Evolutionary conservation across 1,284 basidiomycete species (phyloP).

Genomic region (Stereum hirsutum): DNA sequence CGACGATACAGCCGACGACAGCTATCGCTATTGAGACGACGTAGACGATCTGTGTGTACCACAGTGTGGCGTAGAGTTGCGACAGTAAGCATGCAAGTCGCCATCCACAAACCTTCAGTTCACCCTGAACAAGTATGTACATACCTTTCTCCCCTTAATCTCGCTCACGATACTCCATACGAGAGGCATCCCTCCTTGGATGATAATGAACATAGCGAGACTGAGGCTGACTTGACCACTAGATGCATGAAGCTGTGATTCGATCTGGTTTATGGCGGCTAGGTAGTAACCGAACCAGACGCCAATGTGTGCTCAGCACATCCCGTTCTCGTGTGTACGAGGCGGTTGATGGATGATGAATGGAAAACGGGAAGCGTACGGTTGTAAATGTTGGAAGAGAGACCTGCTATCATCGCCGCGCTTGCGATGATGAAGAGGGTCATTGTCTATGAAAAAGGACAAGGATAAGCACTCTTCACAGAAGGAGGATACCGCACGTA

Average conservation of each 20-base stretch:
- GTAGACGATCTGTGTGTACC: constrained; percentile 47
- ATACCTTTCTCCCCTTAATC: constrained; percentile 72
- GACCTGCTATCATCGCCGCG: neutral
- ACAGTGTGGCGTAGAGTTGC: neutral
- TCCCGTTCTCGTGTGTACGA: too few species aligned
- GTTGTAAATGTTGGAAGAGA: neutral
- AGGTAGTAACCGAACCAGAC: too few species aligned
- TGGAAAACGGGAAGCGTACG: too few species aligned
- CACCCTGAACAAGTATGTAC: constrained; percentile 10
- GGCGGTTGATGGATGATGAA: too few species aligned
- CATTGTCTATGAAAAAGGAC: neutral
- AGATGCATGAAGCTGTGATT: constrained; percentile 54
- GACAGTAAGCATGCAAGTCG: constrained; percentile 1
- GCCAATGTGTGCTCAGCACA: too few species aligned
- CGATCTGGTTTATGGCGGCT: constrained; percentile 64
- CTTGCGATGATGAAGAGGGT: neutral
- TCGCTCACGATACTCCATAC: constrained; percentile 72
- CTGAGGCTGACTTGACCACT: constrained; percentile 64
- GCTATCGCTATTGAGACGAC: constrained; percentile 53
- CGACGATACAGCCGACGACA: constrained; percentile 53
- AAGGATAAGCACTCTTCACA: neutral
- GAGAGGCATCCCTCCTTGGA: constrained; percentile 65
- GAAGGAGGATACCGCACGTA: neutral
- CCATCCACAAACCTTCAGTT: too few species aligned
- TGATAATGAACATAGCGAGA: constrained; percentile 70